Percentiles rank a stretch among this genome's conserved stretches.
Evolutionary conservation across 352 stramenopile species (phyloP).

Genomic region (Nothophytophthora sp.): DNA sequence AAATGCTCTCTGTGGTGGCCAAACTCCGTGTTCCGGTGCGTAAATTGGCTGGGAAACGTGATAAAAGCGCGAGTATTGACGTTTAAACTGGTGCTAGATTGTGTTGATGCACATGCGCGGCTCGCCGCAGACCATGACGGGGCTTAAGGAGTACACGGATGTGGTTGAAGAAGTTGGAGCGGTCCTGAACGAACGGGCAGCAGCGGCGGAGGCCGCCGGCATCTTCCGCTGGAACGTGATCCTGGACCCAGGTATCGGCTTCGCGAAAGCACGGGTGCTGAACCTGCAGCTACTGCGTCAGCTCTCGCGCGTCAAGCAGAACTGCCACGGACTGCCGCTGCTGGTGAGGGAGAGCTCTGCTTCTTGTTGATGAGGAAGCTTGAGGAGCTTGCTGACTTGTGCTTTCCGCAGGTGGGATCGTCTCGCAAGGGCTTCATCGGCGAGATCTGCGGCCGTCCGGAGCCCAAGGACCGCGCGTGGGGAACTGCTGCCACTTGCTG

Average conservation of each 20-base stretch:
- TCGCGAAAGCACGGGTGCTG: slow-evolving; percentile 93
- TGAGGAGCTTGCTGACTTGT: background rate
- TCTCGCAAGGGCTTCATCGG: slow-evolving; percentile 98
- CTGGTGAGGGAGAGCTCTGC: slow-evolving; percentile 33
- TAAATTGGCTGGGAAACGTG: slow-evolving; percentile 10
- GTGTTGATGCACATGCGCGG: slow-evolving; percentile 98
- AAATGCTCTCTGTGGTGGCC: slow-evolving; percentile 92
- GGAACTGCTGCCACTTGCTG: slow-evolving; percentile 93
- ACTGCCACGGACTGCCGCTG: slow-evolving; percentile 51
- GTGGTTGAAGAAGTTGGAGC: slow-evolving; percentile 88
- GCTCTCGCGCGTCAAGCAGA: slow-evolving; percentile 52
- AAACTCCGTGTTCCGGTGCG: slow-evolving; percentile 78
- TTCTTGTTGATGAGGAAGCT: background rate
- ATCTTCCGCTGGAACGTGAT: slow-evolving; percentile 96
- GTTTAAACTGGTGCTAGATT: no score
- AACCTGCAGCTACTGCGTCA: slow-evolving; percentile 93
- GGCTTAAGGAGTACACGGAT: slow-evolving; percentile 87
- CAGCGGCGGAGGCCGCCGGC: slow-evolving; percentile 77
- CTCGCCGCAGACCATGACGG: slow-evolving; percentile 95
- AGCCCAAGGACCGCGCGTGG: slow-evolving; percentile 90
- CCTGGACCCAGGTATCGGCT: slow-evolving; percentile 97
- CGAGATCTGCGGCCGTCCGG: slow-evolving; percentile 84
- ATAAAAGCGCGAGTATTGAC: no score
- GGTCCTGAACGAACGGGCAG: slow-evolving; percentile 76
- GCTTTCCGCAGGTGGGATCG: slow-evolving; percentile 72